Evolutionary conservation across 257 asterid species (phyloP).

Genomic region (Dorcoceras hygrometricum): DNA sequence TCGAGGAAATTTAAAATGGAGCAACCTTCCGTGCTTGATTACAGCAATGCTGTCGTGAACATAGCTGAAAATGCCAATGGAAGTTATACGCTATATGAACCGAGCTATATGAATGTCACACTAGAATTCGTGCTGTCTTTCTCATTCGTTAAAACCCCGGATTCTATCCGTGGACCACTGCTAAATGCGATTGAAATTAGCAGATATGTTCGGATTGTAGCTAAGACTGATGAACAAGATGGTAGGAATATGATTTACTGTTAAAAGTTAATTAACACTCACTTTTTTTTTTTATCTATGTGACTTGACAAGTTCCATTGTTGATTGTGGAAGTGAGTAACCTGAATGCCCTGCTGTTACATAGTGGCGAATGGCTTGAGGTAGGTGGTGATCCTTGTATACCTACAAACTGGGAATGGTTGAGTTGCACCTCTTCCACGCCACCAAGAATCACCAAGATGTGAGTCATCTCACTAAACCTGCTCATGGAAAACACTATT

Average conservation of each 20-base stretch:
- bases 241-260: conserved; percentile 42
- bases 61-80: conserved; percentile 95
- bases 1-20: conserved; percentile 81
- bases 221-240: conserved; percentile 69
- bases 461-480: conserved; percentile 42
- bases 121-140: conserved; percentile 78
- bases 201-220: conserved; percentile 62
- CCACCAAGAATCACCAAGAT: conserved; percentile 86
- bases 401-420: conserved; percentile 87
- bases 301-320: conserved; percentile 26
- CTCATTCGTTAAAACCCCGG: conserved; percentile 65
- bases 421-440: conserved; percentile 59
- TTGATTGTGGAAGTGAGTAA: conserved; percentile 47
- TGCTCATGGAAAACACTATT: neutral
- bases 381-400: conserved; percentile 87
- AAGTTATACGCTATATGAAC: conserved; percentile 81
- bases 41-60: conserved; percentile 92
- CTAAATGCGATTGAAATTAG: conserved; percentile 86
- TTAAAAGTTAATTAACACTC: neutral
- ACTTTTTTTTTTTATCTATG: conserved; percentile 8
- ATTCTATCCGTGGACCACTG: conserved; percentile 78
- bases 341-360: conserved; percentile 54
- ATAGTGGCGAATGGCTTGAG: conserved; percentile 43
- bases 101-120: conserved; percentile 90
- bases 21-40: conserved; percentile 71